A percentile compares a stretch with the other conserved stretches of the same genome.
Evolutionary conservation across 805 yeast species (phyloP).

Genomic region (Lipomyces yamadae): DNA sequence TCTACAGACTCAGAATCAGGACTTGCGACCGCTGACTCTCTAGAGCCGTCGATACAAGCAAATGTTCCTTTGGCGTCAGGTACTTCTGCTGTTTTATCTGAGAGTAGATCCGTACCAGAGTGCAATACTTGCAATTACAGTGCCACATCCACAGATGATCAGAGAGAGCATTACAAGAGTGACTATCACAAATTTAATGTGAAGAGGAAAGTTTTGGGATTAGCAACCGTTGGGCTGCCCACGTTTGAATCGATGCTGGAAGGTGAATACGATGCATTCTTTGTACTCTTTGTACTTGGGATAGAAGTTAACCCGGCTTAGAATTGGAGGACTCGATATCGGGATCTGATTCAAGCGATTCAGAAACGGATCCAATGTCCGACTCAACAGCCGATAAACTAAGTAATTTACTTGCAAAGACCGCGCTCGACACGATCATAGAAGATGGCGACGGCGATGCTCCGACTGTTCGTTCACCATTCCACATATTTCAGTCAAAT

Average conservation of each 20-base stretch:
- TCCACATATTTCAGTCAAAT: slow-evolving; percentile 19
- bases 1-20: not conserved
- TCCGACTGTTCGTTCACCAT: slow-evolving; percentile 32
- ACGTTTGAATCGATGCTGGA: slow-evolving; percentile 64
- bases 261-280: slow-evolving; percentile 42
- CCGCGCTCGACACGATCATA: slow-evolving; percentile 30
- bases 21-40: not conserved
- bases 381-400: slow-evolving; percentile 37
- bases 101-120: not conserved
- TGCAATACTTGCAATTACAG: slow-evolving; percentile 13
- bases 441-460: slow-evolving; percentile 40
- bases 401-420: slow-evolving; percentile 11
- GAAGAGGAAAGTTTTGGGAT: slow-evolving; percentile 56
- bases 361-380: slow-evolving; percentile 44
- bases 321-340: slow-evolving; percentile 54
- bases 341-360: slow-evolving; percentile 57
- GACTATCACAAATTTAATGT: slow-evolving; percentile 65
- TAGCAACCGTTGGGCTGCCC: slow-evolving; percentile 55
- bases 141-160: slow-evolving; percentile 23
- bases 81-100: slow-evolving; percentile 4
- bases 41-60: not conserved
- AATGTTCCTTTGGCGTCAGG: not conserved
- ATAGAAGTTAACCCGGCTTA: not conserved
- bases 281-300: not conserved
- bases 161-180: slow-evolving; percentile 57